Percentiles rank a stretch among this genome's conserved stretches.
Conservation (phyloP, 768 basidiomycete genomes). For the Auricularia heimuer region DNA sequence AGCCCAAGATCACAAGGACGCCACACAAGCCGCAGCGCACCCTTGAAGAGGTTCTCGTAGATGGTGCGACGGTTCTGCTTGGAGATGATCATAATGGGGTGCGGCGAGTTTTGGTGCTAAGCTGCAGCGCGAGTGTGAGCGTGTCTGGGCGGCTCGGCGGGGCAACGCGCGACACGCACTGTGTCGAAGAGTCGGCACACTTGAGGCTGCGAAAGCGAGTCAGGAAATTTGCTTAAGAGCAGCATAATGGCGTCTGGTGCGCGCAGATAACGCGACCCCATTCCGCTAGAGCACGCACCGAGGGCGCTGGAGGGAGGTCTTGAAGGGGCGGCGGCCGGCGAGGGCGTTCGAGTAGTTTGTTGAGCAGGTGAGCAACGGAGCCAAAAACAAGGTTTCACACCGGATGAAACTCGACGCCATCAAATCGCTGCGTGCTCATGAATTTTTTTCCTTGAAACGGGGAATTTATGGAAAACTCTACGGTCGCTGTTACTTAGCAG, state of each 20-base stretch:
- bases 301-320: background rate
- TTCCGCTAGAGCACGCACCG: background rate
- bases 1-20: background rate
- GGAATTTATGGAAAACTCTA: no score
- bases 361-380: background rate
- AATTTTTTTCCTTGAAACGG: no score
- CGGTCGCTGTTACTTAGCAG: no score
- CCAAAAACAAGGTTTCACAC: background rate
- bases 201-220: background rate
- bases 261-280: background rate
- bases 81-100: slow-evolving; percentile 82
- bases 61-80: slow-evolving; percentile 92
- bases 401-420: background rate
- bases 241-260: background rate
- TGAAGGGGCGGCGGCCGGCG: background rate
- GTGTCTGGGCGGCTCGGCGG: background rate
- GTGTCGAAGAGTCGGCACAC: slow-evolving; percentile 1
- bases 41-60: slow-evolving; percentile 99
- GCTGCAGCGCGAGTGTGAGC: background rate
- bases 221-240: background rate
- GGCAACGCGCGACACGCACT: background rate
- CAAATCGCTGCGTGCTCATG: background rate
- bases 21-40: slow-evolving; percentile 33
- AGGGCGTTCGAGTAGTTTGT: background rate
- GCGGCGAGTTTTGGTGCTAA: slow-evolving; percentile 12